Evolutionary conservation across 2,329 filamentous ascomycete species (phyloP), one percentile per base, ranked within the genome.

Genomic region (Akanthomyces muscarius): DNA sequence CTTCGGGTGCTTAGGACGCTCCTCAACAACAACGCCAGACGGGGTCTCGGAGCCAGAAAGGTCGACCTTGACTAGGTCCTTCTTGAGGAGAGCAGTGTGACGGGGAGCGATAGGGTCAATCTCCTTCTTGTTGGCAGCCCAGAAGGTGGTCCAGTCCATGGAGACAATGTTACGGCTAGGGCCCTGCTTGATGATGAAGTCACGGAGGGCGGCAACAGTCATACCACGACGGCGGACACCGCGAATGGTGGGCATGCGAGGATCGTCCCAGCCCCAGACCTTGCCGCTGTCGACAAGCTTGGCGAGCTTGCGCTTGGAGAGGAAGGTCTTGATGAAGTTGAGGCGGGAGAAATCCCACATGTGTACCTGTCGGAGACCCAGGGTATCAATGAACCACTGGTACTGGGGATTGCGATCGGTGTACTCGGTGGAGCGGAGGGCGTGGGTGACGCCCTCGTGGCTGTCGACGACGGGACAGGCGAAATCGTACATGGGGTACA

Each of bases 1-100:
- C 84, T 98, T 98, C 71, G 86, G 87, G 77, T 97, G 93, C 77
- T 92, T 90, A 48, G 91, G 89, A 76, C 90, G 93, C 66, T 96
- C 86, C 72, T 92, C 88, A 23, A 82, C 84, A 71, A 84, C 83
- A 5, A 87, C 79, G 62, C 81, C 80, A 28, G 84, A 80, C 1
- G 86, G 88, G 0, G 84, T 88, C 52, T 90, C 89, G 3, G 85
- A 82, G 48, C 90, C 90, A 55, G 80, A 86, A 55, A 96, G 75
- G 5, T 80, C 86, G 25, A 89, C 88, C 71, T 85, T 88, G 65
- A 96, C 91, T 52, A 84, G 81, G 69, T 90, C 83, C 70, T 89
- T 86, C 70, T 86, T 83, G 63, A 86, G 80, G 66, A 97, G 84
- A 28, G 89, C 88, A 33, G 89, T 91, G 79, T 90, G 87, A 57